These are phyloP conservation scores for Plasmodium falciparum DNA, from an alignment of 169 alveolate species.

Conservation along the genomic window DNA sequence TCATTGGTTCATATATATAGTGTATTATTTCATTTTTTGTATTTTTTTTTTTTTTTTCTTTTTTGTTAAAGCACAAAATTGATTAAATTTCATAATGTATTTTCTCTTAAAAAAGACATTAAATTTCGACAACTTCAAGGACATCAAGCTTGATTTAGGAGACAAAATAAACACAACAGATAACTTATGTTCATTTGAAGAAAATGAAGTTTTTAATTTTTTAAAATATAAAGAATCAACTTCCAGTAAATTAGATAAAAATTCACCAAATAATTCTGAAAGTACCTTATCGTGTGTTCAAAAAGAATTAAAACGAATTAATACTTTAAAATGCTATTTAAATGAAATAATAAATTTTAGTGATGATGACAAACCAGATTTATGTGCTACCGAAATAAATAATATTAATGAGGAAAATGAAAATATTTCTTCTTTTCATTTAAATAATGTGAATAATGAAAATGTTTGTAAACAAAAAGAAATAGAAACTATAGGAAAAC, in stretches of 20 bases:
- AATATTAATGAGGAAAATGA: background rate
- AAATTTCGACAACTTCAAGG: slow-evolving; percentile 67
- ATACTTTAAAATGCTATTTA: slow-evolving; percentile 38
- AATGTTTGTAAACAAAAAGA: slow-evolving; percentile 7
- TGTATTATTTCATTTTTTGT: background rate
- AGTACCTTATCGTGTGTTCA: slow-evolving; percentile 28
- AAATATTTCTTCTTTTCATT: slow-evolving; percentile 16
- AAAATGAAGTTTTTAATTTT: slow-evolving; percentile 66
- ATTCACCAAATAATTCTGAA: slow-evolving; percentile 16
- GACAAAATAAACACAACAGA: slow-evolving; percentile 47
- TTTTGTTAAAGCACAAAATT: slow-evolving; percentile 22
- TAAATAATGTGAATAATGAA: slow-evolving; percentile 28
- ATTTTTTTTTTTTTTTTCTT: background rate
- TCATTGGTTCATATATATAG: slow-evolving; percentile 1
- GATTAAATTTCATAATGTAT: slow-evolving; percentile 49
- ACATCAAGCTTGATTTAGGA: slow-evolving; percentile 61
- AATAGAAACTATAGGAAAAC: slow-evolving; percentile 3
- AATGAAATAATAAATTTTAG: slow-evolving; percentile 37
- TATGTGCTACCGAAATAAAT: background rate
- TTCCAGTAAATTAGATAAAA: slow-evolving; percentile 10
- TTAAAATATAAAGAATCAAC: slow-evolving; percentile 55
- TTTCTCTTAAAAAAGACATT: slow-evolving; percentile 62
- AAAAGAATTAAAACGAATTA: slow-evolving; percentile 49
- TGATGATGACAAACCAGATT: slow-evolving; percentile 20
- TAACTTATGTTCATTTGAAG: slow-evolving; percentile 42